A percentile compares a stretch with the other conserved stretches of the same genome.
Evolutionary conservation across 768 basidiomycete genomes (phyloP).

Genomic region (Hericium rajendrae): DNA sequence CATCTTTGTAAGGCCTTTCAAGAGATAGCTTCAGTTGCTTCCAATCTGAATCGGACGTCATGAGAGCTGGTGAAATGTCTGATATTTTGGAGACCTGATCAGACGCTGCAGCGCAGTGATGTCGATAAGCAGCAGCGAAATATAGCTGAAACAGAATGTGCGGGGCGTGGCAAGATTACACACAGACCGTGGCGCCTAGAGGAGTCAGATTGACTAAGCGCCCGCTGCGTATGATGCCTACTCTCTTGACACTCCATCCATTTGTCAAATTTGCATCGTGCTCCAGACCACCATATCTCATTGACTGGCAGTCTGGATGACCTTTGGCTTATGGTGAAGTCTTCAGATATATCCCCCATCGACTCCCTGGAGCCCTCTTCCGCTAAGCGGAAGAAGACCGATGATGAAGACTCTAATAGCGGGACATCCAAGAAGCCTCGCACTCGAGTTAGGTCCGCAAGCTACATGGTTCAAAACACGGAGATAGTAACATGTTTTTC

Average conservation of each 20-base stretch:
- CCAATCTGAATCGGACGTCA: constrained; percentile 31
- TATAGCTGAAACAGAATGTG: background rate
- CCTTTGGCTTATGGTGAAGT: background rate
- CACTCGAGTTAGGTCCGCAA: constrained; percentile 63
- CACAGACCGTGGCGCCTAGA: no score
- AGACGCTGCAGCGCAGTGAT: background rate
- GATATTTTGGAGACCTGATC: no score
- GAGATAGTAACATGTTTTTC: background rate
- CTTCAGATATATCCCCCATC: background rate
- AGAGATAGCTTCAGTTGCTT: constrained; percentile 58
- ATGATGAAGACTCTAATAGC: constrained; percentile 31
- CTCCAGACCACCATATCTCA: no score
- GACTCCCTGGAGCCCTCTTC: background rate
- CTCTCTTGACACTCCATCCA: no score
- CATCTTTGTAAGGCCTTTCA: constrained; percentile 76
- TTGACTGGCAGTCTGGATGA: no score
- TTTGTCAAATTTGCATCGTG: no score
- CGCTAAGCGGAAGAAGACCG: constrained; percentile 50
- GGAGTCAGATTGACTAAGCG: no score
- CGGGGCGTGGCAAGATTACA: background rate
- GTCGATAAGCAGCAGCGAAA: background rate
- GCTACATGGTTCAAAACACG: background rate
- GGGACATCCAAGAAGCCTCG: constrained; percentile 47
- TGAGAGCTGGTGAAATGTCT: background rate
- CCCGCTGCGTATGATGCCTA: no score